Evolutionary conservation across 179 eudicot genomes (phyloP).

Genomic region (Monotropa hypopitys): DNA sequence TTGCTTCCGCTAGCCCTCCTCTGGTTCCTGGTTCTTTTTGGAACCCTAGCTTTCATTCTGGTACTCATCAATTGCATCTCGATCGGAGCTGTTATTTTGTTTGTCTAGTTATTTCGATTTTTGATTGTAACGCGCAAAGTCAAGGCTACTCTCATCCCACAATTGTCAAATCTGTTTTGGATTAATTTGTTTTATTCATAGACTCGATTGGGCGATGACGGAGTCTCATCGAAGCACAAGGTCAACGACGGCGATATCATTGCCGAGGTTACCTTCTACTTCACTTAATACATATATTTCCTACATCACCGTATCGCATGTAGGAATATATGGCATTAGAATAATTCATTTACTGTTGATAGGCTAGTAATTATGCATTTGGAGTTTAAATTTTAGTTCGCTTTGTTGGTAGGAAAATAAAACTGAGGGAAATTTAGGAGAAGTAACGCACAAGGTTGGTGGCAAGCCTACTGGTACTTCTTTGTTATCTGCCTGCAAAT

Average conservation of each 20-base stretch:
- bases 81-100: not conserved
- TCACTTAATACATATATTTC: not conserved
- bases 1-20: conserved; percentile 17
- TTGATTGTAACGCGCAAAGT: not conserved
- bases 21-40: conserved; percentile 41
- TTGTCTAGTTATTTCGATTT: not conserved
- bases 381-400: not conserved
- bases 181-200: conserved; percentile 1
- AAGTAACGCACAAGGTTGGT: conserved; percentile 69
- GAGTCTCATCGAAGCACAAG: conserved; percentile 16
- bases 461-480: conserved; percentile 60
- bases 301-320: not conserved
- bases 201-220: conserved; percentile 25
- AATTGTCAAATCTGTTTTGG: not conserved
- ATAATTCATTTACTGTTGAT: not conserved
- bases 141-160: not conserved
- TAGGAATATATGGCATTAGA: not conserved
- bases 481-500: no score
- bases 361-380: conserved; percentile 3
- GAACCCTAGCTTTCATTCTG: conserved; percentile 40
- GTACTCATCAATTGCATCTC: conserved; percentile 9
- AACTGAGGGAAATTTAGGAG: conserved; percentile 38
- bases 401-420: conserved; percentile 17
- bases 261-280: conserved; percentile 7
- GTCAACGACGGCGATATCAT: conserved; percentile 6